phyloP scores from a whole-genome alignment of 2,329 filamentous ascomycete species.

The Kalaharituber pfeilii region DNA sequence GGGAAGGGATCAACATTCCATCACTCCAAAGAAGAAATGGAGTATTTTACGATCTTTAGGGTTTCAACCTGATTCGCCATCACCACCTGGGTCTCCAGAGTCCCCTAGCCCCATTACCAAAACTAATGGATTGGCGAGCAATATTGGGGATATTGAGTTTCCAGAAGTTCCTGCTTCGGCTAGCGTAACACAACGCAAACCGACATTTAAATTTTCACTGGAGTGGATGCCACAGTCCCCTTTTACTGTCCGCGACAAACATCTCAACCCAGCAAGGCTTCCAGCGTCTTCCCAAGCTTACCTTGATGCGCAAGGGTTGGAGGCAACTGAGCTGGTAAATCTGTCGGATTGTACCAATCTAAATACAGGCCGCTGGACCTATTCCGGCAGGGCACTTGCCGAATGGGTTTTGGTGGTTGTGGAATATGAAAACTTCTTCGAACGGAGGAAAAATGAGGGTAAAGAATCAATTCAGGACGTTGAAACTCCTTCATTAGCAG shows the following conservation, averaged over 20 bases:
- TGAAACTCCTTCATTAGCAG: constrained; percentile 48
- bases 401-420: constrained; percentile 61
- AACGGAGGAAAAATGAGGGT: constrained; percentile 56
- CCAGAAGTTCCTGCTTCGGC: background rate
- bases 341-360: constrained; percentile 5
- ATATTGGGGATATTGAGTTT: background rate
- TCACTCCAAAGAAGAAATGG: background rate
- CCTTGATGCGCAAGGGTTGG: constrained; percentile 29
- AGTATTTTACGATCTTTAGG: background rate
- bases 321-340: constrained; percentile 6
- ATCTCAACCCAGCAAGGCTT: constrained; percentile 47
- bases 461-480: constrained; percentile 48
- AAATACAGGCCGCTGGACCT: constrained; percentile 29
- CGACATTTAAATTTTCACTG: constrained; percentile 46
- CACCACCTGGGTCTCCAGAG: constrained; percentile 8
- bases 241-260: constrained; percentile 31
- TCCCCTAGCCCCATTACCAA: background rate
- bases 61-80: constrained; percentile 2
- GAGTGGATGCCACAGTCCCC: constrained; percentile 43
- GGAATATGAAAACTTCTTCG: constrained; percentile 68
- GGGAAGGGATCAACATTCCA: background rate
- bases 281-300: constrained; percentile 52
- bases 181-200: constrained; percentile 9
- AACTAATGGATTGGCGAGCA: background rate
- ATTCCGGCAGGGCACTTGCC: constrained; percentile 55